Evolutionary conservation across 495 filamentous ascomycete species (phyloP).

Genomic region (Penicillium lividum): DNA sequence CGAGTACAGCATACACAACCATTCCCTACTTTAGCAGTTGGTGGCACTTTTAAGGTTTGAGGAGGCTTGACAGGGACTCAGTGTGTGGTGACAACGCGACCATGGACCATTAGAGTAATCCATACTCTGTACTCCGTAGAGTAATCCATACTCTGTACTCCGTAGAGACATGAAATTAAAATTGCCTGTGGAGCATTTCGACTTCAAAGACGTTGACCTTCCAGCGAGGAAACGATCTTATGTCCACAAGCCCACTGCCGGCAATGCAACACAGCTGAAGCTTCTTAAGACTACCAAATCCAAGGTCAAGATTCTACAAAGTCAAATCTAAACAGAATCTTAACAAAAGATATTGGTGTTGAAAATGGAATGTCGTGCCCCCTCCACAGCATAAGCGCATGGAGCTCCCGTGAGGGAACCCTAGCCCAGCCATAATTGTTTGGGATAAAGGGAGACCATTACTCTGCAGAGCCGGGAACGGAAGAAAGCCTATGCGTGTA

Average conservation of each 20-base stretch:
- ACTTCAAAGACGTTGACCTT: too few species aligned
- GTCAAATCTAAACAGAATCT: background rate
- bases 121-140: background rate
- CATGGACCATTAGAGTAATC: background rate
- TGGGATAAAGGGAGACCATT: constrained; percentile 48
- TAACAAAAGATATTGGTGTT: background rate
- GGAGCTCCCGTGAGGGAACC: constrained; percentile 48
- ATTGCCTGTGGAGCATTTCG: too few species aligned
- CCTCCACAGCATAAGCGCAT: constrained; percentile 53
- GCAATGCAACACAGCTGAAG: background rate
- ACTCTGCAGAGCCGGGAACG: constrained; percentile 52
- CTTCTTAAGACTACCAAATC: background rate
- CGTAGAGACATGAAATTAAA: too few species aligned
- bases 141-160: background rate
- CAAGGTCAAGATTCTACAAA: constrained; percentile 1
- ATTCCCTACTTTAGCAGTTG: background rate
- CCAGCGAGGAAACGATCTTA: background rate
- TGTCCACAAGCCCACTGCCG: background rate
- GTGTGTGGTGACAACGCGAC: background rate
- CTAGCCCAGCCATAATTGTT: constrained; percentile 51
- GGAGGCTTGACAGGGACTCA: background rate
- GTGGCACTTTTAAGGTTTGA: background rate
- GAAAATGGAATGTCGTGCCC: constrained; percentile 42
- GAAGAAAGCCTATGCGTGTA: constrained; percentile 48
- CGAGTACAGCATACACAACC: background rate